Base-by-base conservation (phyloP, 306 rosid species). In the Begonia peltatifolia region DNA sequence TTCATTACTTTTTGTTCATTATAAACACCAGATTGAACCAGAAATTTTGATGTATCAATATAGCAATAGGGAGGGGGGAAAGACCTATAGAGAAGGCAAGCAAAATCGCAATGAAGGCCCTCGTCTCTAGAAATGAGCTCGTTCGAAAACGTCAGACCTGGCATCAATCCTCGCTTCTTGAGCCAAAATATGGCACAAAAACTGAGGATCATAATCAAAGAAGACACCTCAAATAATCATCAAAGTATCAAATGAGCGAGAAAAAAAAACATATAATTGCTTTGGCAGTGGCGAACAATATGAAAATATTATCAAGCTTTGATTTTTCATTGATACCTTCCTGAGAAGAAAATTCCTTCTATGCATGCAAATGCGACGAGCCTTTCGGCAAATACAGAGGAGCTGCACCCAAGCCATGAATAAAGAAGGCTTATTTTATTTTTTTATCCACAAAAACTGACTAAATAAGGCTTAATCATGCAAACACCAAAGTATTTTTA, bases 131-230 rank as follows among this genome's bases (percentile, higher is more conserved):
- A 88, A 59, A 88, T 84, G 49, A 84, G 82, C 66, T 88, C 96
- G 64, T 88, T 88, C 57, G 94, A 84, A 73, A 84, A 88, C 55
- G 94, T 79, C 72, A 88, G 58, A 52, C 96, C 96, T 0, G 87
- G 96, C 94, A 84, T 84, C 67, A 81, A 17, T 61, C 86, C 93
- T 58, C 96, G 80, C 74, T 84, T 87, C 63, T 87, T 84, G 53
- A 87, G 85, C 96, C 96, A 87, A 63, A 87, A 87, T 66, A 87
- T 87, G 79, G 96, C 83, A 69, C 94, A 87, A 73, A 87, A 87
- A 72, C 96, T 87, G 78, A 76, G 58, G 58, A 41, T 58, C 55
- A 41, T 48, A 71, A 48, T 42, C 41, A 17, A 11, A 11, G 9
- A 15, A 5, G 60, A 30, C 11, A 7, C 14, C 52, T 15, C 18